Percentiles rank a stretch among this genome's conserved stretches.
Evolutionary conservation across 352 stramenopile genomes (phyloP).

Genomic region (Globisporangium nodosum): DNA sequence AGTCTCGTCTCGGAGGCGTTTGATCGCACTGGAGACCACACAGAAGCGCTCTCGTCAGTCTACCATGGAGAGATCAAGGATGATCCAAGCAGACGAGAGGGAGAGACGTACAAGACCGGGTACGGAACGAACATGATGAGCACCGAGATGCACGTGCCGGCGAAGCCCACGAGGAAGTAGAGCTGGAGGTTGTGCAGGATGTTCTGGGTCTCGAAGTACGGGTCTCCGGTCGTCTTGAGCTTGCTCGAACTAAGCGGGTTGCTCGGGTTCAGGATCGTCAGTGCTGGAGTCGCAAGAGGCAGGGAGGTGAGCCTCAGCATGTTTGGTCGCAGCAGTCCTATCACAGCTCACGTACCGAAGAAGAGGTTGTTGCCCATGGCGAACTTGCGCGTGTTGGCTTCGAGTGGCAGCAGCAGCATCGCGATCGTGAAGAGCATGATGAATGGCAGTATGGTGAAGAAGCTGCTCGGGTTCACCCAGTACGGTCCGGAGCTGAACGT

Average conservation of each 20-base stretch:
- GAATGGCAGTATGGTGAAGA: slow-evolving; percentile 45
- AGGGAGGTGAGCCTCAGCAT: too few relatives aligned
- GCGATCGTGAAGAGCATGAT: slow-evolving; percentile 53
- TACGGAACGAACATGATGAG: slow-evolving; percentile 56
- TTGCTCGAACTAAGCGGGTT: slow-evolving; percentile 24
- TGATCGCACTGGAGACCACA: too few relatives aligned
- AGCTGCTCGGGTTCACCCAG: slow-evolving; percentile 43
- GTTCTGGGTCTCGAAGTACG: slow-evolving; percentile 30
- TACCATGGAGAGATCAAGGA: too few relatives aligned
- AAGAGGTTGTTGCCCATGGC: slow-evolving; percentile 60
- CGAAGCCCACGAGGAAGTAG: slow-evolving; percentile 48
- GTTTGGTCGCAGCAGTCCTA: neutral
- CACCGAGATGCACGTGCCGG: slow-evolving; percentile 41
- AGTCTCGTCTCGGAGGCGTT: slow-evolving; percentile 7
- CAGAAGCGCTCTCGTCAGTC: too few relatives aligned
- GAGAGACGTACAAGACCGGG: slow-evolving; percentile 44
- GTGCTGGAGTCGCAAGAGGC: slow-evolving; percentile 14
- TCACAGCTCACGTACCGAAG: slow-evolving; percentile 26
- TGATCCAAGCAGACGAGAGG: too few relatives aligned
- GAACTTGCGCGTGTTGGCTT: slow-evolving; percentile 63
- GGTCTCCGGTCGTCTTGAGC: slow-evolving; percentile 34
- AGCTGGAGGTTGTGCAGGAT: slow-evolving; percentile 44
- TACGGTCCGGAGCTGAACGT: slow-evolving; percentile 46
- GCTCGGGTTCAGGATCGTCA: slow-evolving; percentile 59
- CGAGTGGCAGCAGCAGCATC: slow-evolving; percentile 48